Evolutionary conservation across 192 early-diverging fungal species (phyloP), one percentile per base, ranked within the genome.

Genomic region (Podila clonocystis): DNA sequence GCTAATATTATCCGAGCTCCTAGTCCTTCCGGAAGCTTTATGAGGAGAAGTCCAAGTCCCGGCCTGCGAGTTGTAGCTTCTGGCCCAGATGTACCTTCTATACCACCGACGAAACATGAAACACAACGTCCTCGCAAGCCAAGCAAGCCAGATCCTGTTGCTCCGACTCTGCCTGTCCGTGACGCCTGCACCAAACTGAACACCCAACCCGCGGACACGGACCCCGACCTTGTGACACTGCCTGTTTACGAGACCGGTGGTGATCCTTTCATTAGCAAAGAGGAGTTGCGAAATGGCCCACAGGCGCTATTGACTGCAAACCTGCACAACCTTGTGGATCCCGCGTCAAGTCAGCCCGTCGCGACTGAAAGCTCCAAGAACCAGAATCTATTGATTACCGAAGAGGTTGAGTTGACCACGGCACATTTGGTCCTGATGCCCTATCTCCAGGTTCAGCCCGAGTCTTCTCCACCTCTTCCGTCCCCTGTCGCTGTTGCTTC

Each of bases 361-460:
- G 7, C 30, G 55, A 64, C 22, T 24, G 45, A 29, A 48, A 45
- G 8, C 41, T 45, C 15, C 3, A 12, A 1, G 15, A 3, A 45
- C 41, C 0, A 15, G 41, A 45, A 45, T 3, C 41, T 45, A 12
- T 17, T 26, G 58, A 0, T 62, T 13, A 62, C n/a, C 24, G 58
- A 57, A 28, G 73, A 61, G 9, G 41, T 45, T 17, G 30, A 49
- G 4, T 22, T 65, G 28, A 64, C 64, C 31, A 63, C 62, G 1
- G 64, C 64, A 5, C 26, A n/a, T n/a, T 15, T 73, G 22, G 62
- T 73, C 5, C 48, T 73, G 11, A 45, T 60, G 31, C 72, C 64
- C 8, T 73, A 73, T 33, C 57, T 66, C 9, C 22, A 28, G 11
- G 30, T 52, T 45, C 62, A n/a, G 62, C 26, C 62, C 17, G 41